Evolutionary conservation across 768 basidiomycete genomes (phyloP).

Genomic region (Kwoniella heveanensis): DNA sequence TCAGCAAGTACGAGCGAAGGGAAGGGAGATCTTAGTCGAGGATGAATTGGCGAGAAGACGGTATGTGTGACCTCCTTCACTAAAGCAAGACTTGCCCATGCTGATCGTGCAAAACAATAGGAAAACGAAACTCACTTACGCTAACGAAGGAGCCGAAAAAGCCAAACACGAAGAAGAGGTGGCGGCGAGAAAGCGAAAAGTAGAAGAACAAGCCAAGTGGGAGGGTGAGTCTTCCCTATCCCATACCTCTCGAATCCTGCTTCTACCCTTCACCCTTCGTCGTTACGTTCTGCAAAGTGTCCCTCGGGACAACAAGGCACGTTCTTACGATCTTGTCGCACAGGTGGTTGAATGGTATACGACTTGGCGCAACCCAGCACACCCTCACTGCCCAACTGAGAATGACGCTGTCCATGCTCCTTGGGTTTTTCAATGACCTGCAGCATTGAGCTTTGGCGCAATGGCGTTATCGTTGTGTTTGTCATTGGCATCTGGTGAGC

Average conservation of each 20-base stretch:
- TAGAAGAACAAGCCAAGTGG: slow-evolving; percentile 52
- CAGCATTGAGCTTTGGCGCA: not conserved
- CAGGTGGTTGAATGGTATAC: slow-evolving; percentile 5
- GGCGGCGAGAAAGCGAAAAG: slow-evolving; percentile 48
- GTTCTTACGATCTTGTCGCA: slow-evolving; percentile 21
- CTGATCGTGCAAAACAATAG: too few relatives aligned
- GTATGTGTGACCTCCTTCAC: slow-evolving; percentile 23
- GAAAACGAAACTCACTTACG: slow-evolving; percentile 51
- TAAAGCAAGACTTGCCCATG: not conserved
- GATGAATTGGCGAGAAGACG: slow-evolving; percentile 50
- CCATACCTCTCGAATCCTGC: not conserved
- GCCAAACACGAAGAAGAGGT: slow-evolving; percentile 50
- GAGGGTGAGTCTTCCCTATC: slow-evolving; percentile 45
- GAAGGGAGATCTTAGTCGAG: slow-evolving; percentile 52
- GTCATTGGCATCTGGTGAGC: slow-evolving; percentile 5
- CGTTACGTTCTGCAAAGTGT: slow-evolving; percentile 1
- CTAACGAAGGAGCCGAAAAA: slow-evolving; percentile 55
- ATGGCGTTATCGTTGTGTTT: not conserved
- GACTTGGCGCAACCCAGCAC: not conserved
- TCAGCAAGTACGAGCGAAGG: slow-evolving; percentile 45
- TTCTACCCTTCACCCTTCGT: slow-evolving; percentile 1
- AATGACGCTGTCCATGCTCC: not conserved
- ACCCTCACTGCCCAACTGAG: not conserved
- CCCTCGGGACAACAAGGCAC: slow-evolving; percentile 16
- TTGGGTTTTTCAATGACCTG: not conserved